A percentile compares a stretch with the other conserved stretches of the same genome.
Evolutionary conservation across 1,284 basidiomycete species (phyloP).

Genomic region (Rhodotorula sp.): DNA sequence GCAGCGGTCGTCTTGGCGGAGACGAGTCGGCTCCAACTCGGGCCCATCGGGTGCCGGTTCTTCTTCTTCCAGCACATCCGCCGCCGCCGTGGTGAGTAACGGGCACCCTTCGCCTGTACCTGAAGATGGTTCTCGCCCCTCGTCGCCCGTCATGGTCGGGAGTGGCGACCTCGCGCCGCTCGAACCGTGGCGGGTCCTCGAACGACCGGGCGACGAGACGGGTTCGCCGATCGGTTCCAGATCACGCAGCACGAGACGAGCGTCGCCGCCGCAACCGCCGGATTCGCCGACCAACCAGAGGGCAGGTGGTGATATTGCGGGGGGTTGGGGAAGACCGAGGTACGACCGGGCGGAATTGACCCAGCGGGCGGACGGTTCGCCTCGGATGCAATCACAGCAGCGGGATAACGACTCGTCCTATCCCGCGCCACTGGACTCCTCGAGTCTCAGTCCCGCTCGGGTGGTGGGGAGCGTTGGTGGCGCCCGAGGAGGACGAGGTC

Average conservation of each 20-base stretch:
- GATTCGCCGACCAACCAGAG: neutral
- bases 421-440: neutral
- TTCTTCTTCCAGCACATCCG: neutral
- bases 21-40: neutral
- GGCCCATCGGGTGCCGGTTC: neutral
- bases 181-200: neutral
- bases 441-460: neutral
- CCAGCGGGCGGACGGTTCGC: neutral
- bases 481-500: neutral
- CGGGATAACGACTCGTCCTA: neutral
- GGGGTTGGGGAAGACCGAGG: neutral
- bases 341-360: conserved; percentile 8
- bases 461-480: neutral
- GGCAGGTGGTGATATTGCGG: no score
- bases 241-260: neutral
- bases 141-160: neutral
- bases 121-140: conserved; percentile 2
- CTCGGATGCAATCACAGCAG: neutral
- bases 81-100: neutral
- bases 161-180: neutral
- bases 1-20: conserved; percentile 1
- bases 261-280: neutral
- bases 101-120: conserved; percentile 6
- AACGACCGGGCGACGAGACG: neutral
- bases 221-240: neutral